Conservation (phyloP, 345 rosid species). For the Eutrema japonicum region DNA sequence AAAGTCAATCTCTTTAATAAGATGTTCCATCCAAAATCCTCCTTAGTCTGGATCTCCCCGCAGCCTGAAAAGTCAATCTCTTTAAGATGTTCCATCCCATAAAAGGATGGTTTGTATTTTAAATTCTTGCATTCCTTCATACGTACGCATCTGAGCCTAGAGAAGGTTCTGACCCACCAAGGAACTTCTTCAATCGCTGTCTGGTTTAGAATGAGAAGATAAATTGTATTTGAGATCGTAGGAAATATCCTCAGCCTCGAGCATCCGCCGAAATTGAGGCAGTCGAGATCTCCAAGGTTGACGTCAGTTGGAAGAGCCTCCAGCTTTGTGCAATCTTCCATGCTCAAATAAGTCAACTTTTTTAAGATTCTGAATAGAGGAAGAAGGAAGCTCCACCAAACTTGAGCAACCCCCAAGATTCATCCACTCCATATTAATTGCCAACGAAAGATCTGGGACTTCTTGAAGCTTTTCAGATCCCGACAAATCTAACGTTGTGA, state of each 20-base stretch:
- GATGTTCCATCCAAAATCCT: no score
- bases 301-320: neutral
- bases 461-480: constrained; percentile 10
- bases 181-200: neutral
- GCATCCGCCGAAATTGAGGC: constrained; percentile 3
- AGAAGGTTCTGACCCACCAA: neutral
- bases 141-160: neutral
- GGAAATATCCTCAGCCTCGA: neutral
- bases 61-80: no score
- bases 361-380: neutral
- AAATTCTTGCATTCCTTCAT: neutral
- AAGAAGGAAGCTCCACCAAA: constrained; percentile 4
- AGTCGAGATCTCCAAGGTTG: neutral
- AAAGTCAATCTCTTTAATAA: no score
- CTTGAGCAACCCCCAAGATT: constrained; percentile 5
- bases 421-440: constrained; percentile 1
- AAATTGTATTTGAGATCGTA: neutral
- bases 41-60: no score
- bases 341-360: constrained; percentile 9
- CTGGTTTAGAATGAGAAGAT: neutral
- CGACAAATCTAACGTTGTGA: neutral
- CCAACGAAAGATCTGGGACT: constrained; percentile 7
- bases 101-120: no score
- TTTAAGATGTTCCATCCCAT: no score
- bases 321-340: neutral